Conservation (phyloP, 2,329 filamentous ascomycete species). For the Gaeumannomyces tritici region DNA sequence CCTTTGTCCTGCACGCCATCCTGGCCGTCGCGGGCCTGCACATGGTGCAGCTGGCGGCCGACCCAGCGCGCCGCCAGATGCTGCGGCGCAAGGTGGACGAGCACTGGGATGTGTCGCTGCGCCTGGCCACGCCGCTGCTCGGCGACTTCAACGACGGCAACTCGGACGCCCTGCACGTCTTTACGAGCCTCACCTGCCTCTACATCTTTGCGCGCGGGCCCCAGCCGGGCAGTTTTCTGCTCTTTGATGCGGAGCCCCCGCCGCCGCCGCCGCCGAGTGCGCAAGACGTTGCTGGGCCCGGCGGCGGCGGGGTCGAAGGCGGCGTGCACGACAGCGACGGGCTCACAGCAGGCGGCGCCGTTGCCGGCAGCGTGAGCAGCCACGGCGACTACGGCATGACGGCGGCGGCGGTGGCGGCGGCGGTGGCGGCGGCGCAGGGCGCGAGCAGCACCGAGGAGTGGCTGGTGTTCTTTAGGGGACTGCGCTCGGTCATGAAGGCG, state of each 20-base stretch:
- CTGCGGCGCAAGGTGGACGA: constrained; percentile 2
- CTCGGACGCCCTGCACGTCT: constrained; percentile 16
- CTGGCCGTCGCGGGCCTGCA: constrained; percentile 40
- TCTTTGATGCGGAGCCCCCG: constrained; percentile 11
- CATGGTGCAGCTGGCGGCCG: constrained; percentile 25
- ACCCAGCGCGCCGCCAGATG: not conserved
- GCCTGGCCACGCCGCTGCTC: constrained; percentile 11
- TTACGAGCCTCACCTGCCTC: constrained; percentile 20
- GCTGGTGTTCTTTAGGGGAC: constrained; percentile 3
- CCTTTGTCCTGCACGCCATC: constrained; percentile 37
- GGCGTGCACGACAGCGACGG: not conserved
- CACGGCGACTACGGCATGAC: not conserved
- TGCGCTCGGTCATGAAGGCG: constrained; percentile 3
- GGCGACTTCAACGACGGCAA: constrained; percentile 11
- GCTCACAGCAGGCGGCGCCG: not conserved
- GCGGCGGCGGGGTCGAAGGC: no score
- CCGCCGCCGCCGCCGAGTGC: not conserved
- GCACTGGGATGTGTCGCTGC: constrained; percentile 3
- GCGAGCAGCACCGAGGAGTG: constrained; percentile 2
- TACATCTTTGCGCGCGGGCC: constrained; percentile 21
- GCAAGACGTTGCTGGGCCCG: no score
- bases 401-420: not conserved
- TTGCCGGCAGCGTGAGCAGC: not conserved
- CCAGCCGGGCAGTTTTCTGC: constrained; percentile 18
- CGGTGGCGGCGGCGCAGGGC: not conserved